These are phyloP conservation scores for Leucoagaricus sp. DNA, from an alignment of 1,284 basidiomycete species.

Conservation along the genomic window DNA sequence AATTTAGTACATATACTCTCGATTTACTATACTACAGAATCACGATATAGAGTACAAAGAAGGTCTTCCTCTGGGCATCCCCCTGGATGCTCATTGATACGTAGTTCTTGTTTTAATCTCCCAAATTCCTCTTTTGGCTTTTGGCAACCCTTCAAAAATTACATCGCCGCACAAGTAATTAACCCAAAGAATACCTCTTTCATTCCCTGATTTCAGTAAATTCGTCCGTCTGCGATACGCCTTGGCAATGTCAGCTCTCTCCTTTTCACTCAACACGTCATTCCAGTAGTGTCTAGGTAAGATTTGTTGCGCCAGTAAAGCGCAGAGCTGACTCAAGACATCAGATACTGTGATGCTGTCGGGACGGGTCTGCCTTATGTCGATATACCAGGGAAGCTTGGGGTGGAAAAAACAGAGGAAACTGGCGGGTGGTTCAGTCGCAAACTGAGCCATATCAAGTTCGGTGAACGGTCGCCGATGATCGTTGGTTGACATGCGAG, in stretches of 20 bases:
- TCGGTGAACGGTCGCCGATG: constrained; percentile 29
- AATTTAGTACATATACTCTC: too few relatives aligned
- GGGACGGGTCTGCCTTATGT: constrained; percentile 43
- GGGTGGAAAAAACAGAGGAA: constrained; percentile 52
- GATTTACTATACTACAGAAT: too few relatives aligned
- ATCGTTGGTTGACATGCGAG: constrained; percentile 27
- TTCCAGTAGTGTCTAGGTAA: constrained; percentile 35
- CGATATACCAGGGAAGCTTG: constrained; percentile 59
- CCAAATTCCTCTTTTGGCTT: constrained; percentile 42
- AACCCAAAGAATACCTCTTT: constrained; percentile 36
- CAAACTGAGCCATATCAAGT: constrained; percentile 43
- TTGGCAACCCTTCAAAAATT: constrained; percentile 40
- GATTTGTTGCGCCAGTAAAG: constrained; percentile 29
- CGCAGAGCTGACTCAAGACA: constrained; percentile 40
- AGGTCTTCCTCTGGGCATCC: too few relatives aligned
- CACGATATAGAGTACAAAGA: too few relatives aligned
- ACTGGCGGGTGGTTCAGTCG: constrained; percentile 44
- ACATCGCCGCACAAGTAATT: constrained; percentile 44
- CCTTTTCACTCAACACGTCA: constrained; percentile 28
- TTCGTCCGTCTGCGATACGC: constrained; percentile 28
- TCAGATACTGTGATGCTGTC: constrained; percentile 59
- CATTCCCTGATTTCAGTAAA: constrained; percentile 14
- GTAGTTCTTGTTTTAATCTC: constrained; percentile 40
- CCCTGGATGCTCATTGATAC: neutral
- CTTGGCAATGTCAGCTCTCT: constrained; percentile 27